Evolutionary conservation across 768 basidiomycete species (phyloP).

Genomic region (Leccinum uliginosum): DNA sequence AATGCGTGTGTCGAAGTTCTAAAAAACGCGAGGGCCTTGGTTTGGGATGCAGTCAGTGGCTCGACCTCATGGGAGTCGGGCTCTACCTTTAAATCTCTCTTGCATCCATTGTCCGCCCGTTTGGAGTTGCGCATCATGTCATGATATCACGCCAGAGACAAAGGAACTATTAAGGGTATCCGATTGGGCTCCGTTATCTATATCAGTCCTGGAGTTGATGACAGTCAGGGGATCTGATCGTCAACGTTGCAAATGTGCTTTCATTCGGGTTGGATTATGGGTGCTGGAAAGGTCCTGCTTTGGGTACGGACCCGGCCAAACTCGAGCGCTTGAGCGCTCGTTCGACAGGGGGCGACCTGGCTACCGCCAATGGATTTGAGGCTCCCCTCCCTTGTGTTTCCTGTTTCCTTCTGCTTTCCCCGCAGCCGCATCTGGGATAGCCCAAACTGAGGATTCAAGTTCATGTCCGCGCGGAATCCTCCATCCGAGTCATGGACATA

Average conservation of each 20-base stretch:
- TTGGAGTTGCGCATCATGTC: background rate
- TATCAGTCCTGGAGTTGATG: background rate
- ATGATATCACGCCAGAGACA: background rate
- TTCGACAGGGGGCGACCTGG: background rate
- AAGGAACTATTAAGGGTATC: background rate
- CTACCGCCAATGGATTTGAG: background rate
- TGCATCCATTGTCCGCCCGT: constrained; percentile 2
- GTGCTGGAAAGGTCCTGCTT: background rate
- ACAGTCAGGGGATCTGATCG: background rate
- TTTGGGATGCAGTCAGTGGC: background rate
- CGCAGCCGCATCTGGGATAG: background rate
- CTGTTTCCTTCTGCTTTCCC: background rate
- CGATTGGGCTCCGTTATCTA: background rate
- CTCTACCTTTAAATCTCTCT: background rate
- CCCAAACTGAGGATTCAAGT: background rate
- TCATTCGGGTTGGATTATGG: background rate
- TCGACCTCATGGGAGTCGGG: background rate
- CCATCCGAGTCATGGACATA: background rate
- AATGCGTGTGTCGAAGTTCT: background rate
- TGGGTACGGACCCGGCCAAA: background rate
- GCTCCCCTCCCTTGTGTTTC: background rate
- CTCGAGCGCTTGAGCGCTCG: background rate
- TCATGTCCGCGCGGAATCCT: background rate
- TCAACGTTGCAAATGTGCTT: background rate
- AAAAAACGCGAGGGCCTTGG: background rate